phyloP scores from a whole-genome alignment of 306 rosid genomes.

The Prosopis cineraria region DNA sequence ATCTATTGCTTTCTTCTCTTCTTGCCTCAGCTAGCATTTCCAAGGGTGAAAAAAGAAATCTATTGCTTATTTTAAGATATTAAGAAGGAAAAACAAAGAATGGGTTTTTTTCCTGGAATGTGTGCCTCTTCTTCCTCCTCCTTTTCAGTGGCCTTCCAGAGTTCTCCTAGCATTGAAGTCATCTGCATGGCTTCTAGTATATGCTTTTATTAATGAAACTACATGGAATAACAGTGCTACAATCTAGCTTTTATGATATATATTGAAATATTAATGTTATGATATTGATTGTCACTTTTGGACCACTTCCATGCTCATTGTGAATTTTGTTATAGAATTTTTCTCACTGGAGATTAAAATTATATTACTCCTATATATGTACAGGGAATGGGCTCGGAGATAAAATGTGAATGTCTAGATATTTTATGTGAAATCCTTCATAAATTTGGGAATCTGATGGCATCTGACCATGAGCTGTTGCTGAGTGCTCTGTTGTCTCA shows the following conservation, averaged over 20 bases:
- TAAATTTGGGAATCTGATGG: slow-evolving; percentile 74
- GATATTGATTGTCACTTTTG: neutral
- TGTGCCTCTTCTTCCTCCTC: no score
- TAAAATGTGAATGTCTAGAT: slow-evolving; percentile 76
- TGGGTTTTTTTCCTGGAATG: no score
- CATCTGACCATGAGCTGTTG: slow-evolving; percentile 58
- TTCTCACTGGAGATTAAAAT: neutral
- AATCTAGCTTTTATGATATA: no score
- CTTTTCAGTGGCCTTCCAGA: neutral
- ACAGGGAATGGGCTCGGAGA: slow-evolving; percentile 69
- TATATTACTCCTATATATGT: neutral
- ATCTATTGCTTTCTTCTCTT: no score
- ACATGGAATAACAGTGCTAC: no score
- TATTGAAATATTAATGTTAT: no score
- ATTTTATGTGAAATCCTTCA: slow-evolving; percentile 70
- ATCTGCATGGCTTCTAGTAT: slow-evolving; percentile 3
- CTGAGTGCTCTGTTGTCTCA: slow-evolving; percentile 67
- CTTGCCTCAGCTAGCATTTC: no score
- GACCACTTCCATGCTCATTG: neutral
- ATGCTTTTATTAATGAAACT: slow-evolving; percentile 7
- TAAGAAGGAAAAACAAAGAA: no score
- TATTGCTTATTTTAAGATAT: no score
- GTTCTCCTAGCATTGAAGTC: neutral
- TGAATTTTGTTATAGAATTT: neutral
- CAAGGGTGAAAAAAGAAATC: no score